A percentile compares a stretch with the other conserved stretches of the same genome.
Evolutionary conservation across 2,329 filamentous ascomycete species (phyloP).

Genomic region (Venturia pyrina): DNA sequence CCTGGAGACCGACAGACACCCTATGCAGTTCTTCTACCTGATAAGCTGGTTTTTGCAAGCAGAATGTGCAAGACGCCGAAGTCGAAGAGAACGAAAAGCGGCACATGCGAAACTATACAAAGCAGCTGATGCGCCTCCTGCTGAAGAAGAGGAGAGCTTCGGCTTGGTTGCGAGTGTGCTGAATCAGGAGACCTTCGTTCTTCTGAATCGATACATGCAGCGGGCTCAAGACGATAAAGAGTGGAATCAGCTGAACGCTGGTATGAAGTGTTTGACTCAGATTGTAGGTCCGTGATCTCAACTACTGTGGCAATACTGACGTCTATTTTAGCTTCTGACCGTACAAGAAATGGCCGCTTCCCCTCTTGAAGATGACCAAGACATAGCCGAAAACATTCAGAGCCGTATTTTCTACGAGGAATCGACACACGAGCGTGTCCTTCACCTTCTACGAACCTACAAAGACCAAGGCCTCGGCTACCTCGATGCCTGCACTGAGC

Average conservation of each 20-base stretch:
- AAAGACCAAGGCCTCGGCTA: slow-evolving; percentile 93
- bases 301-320: slow-evolving; percentile 13
- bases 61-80: slow-evolving; percentile 60
- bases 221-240: slow-evolving; percentile 69
- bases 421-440: slow-evolving; percentile 77
- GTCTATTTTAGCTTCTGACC: slow-evolving; percentile 49
- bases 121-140: slow-evolving; percentile 29
- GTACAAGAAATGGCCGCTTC: slow-evolving; percentile 88
- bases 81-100: slow-evolving; percentile 42
- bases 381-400: slow-evolving; percentile 95
- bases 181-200: slow-evolving; percentile 90
- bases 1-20: slow-evolving; percentile 54
- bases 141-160: slow-evolving; percentile 57
- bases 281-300: slow-evolving; percentile 36
- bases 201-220: slow-evolving; percentile 75
- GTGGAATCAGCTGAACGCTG: slow-evolving; percentile 77
- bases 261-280: slow-evolving; percentile 91
- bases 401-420: slow-evolving; percentile 98
- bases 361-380: slow-evolving; percentile 80
- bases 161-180: slow-evolving; percentile 80
- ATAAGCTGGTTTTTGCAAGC: slow-evolving; percentile 88
- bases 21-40: slow-evolving; percentile 82
- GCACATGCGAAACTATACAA: slow-evolving; percentile 32
- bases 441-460: slow-evolving; percentile 72
- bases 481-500: slow-evolving; percentile 81